Evolutionary conservation across 176 grass and related monocot species (phyloP), one percentile per base, ranked within the genome.

Genomic region (Cymbopogon citratus): DNA sequence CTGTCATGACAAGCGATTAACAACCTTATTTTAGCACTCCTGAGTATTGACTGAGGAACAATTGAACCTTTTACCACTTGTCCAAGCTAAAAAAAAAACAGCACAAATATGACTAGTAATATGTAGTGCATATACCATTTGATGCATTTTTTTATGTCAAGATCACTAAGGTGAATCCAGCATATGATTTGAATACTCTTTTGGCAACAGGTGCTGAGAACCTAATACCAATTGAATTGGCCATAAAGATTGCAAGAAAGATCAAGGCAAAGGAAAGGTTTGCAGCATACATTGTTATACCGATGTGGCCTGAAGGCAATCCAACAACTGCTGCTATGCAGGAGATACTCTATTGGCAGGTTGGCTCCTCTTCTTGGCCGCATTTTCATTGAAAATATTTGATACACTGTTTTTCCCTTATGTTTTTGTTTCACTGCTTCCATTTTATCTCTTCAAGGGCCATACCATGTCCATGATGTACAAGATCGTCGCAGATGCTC

Each of bases 291-390:
- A 79, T 98, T 76, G 77, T 98, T 43, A 91, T 95, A 89, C 96
- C 96, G 80, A 91, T 98, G 92, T 98, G 92, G 96, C 96, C 96
- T 66, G 90, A 98, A 76, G 96, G 96, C 23, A 86, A 85, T 45
- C 92, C 96, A 19, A 93, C 88, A 60, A 75, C 83, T 65, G 66
- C 90, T 77, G 82, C 90, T 38, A 88, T 95, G 86, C 92, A 98
- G 80, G 90, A 98, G 75, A 98, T 95, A 60, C 90, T 98, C 39
- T 98, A 90, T 90, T 95, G 96, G 90, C 96, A 98, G 92, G 96
- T 98, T 88, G 34, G 5, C 76, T 66, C 66, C 69, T 14, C 7
- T 10, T 70, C 54, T 48, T 72, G 10, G 39, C 41, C 3, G 61
- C 25, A 54, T 36, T 66, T 75, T 59, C 71, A 12, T 74, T 54